Conservation (phyloP, 768 basidiomycete species). For the Lentinula detonsa region DNA sequence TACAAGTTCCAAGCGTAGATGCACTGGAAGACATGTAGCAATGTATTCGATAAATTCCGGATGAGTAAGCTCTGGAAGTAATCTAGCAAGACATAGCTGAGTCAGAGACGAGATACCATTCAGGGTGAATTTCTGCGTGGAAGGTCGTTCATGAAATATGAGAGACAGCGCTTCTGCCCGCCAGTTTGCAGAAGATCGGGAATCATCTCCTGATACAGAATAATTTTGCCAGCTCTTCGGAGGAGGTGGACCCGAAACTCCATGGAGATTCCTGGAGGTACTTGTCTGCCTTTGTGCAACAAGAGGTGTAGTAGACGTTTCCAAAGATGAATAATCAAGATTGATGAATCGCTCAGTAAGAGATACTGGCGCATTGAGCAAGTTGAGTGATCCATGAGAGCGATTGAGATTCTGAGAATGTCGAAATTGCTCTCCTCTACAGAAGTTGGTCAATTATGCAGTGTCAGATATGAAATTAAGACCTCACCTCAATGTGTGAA, state of each 20-base stretch:
- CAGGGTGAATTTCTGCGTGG: background rate
- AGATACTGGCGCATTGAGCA: conserved; percentile 38
- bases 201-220: conserved; percentile 17
- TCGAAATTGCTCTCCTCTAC: conserved; percentile 69
- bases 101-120: conserved; percentile 43
- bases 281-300: background rate
- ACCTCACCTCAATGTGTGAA: conserved; percentile 47
- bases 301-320: background rate
- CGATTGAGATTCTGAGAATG: conserved; percentile 49
- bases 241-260: conserved; percentile 38
- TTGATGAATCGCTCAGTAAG: conserved; percentile 13
- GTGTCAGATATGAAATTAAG: background rate
- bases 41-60: conserved; percentile 40
- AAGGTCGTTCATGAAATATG: conserved; percentile 29
- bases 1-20: conserved; percentile 54
- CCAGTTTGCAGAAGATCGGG: conserved; percentile 33
- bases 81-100: conserved; percentile 48
- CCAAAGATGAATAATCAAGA: conserved; percentile 13
- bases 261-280: background rate
- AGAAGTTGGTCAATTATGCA: background rate
- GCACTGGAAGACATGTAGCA: conserved; percentile 46
- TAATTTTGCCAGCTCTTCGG: conserved; percentile 54
- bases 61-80: conserved; percentile 33
- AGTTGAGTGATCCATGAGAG: conserved; percentile 32
- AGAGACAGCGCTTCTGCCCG: conserved; percentile 52